phyloP scores from a whole-genome alignment of 208 protist species.

The Leishmania tropica region DNA sequence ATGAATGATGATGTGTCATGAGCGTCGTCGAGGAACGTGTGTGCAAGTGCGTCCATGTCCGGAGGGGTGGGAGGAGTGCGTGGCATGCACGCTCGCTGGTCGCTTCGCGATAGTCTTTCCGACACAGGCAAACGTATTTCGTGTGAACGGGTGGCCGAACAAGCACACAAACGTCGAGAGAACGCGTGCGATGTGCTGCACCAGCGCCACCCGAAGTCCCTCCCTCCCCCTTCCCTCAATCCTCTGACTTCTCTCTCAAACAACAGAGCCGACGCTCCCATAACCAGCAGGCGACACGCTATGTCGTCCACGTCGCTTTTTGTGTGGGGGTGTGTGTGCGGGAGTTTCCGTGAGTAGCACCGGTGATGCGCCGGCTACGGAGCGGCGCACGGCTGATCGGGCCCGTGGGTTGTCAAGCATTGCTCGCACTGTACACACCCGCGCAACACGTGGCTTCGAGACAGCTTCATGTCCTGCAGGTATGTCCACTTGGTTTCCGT shows the following conservation, averaged over 20 bases:
- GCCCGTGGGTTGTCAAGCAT: conserved; percentile 27
- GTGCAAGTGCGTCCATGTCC: not conserved
- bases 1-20: not conserved
- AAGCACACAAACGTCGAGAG: conserved; percentile 3
- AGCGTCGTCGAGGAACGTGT: not conserved
- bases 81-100: not conserved
- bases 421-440: conserved; percentile 43
- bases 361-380: not conserved
- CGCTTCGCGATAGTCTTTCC: not conserved
- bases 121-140: not conserved
- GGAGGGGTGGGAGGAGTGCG: not conserved
- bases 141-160: not conserved
- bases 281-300: not conserved
- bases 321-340: not conserved
- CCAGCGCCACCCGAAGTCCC: not conserved
- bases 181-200: not conserved
- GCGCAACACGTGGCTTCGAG: conserved; percentile 50
- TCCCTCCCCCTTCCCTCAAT: not conserved
- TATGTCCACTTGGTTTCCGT: conserved; percentile 72
- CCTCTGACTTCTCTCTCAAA: not conserved
- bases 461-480: conserved; percentile 71
- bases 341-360: not conserved
- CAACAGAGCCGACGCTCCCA: not conserved
- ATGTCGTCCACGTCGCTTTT: not conserved
- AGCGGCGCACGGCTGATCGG: conserved; percentile 11